Evolutionary conservation across 176 grass and related monocot species (phyloP).

Genomic region (sorghum (Sorghum bicolor)): Sorghum_bicolor_NCBIv3 NC_012873.2:57987001-57987500

Average conservation of each 20-base stretch:
- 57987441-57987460: conserved; percentile 60
- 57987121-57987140: conserved; percentile 49
- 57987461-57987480: conserved; percentile 43
- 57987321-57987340: conserved; percentile 46
- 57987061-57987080: conserved; percentile 66
- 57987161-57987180: conserved; percentile 48
- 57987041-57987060: conserved; percentile 72
- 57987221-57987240: conserved; percentile 82
- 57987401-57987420: conserved; percentile 58
- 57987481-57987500: conserved; percentile 66
- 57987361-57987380: conserved; percentile 49
- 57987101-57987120: conserved; percentile 85
- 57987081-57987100: conserved; percentile 65
- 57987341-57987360: conserved; percentile 46
- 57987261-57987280: conserved; percentile 40
- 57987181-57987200: conserved; percentile 64
- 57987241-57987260: conserved; percentile 49
- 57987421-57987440: conserved; percentile 49
- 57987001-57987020: conserved; percentile 56
- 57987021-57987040: conserved; percentile 73
- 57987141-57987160: conserved; percentile 31
- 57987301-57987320: conserved; percentile 29
- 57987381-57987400: conserved; percentile 41
- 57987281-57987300: conserved; percentile 50
- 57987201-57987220: conserved; percentile 43